Evolutionary conservation across 2,329 filamentous ascomycete species (phyloP), one percentile per base, ranked within the genome.

Genomic region (Diaporthe aspalathi): DNA sequence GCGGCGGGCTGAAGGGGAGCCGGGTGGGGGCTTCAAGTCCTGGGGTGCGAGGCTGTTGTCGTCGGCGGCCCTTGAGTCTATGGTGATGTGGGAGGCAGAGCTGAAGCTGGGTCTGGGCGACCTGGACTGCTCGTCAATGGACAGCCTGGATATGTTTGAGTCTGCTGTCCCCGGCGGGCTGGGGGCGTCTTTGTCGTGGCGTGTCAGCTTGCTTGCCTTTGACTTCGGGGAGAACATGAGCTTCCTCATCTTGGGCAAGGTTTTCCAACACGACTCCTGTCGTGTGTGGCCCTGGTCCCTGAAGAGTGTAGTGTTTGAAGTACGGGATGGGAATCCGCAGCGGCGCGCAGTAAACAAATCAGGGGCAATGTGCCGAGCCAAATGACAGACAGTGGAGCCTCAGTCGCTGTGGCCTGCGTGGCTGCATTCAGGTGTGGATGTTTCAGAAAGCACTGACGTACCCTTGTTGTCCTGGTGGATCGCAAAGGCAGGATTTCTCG

Each of bases 391-490:
- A 22, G 72, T 73, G 72, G 72, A 60, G 56, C 70, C 69, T 69
- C 35, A 56, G 57, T 60, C 57, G 68, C 53, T 56, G 62, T 57
- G 65, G 65, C 60, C 63, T 53, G 66, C 56, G 73, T 52, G 60
- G 56, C 65, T 68, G 69, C 67, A 50, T 20, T 43, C 29, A 71
- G 68, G 66, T 70, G 73, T 71, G 66, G 60, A 63, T 72, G 69
- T 67, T 68, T 70, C 43, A 68, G 66, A 32, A 72, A 72, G 66
- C 56, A 40, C 53, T 67, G 60, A 74, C 78, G 75, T 77, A 81
- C 79, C 76, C 72, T 73, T 75, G 68, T 76, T 68, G 75, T 78
- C 76, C 54, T 73, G 74, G 70, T 78, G 76, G 70, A 77, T 76
- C 40, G 70, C 70, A 65, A 78, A 78, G 65, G 62, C 71, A 49